Evolutionary conservation across 2,329 filamentous ascomycete species (phyloP).

Genomic region (Colletotrichum sp.): DNA sequence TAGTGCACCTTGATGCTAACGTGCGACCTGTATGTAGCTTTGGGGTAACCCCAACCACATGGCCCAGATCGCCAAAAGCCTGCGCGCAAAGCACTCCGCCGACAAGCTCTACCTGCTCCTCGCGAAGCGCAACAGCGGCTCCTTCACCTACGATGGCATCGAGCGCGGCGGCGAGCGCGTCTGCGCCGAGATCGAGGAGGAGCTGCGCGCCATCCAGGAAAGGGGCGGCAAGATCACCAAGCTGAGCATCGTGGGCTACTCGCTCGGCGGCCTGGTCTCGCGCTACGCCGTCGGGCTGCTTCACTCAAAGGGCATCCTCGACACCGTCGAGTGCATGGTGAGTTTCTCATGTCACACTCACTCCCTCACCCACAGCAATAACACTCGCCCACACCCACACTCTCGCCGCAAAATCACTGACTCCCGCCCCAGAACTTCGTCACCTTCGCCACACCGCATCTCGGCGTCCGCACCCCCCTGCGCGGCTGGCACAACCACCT

Average conservation of each 20-base stretch:
- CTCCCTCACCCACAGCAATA: background rate
- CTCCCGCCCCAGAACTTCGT: slow-evolving; percentile 75
- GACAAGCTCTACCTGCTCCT: slow-evolving; percentile 74
- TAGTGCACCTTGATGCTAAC: background rate
- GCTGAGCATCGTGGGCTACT: slow-evolving; percentile 89
- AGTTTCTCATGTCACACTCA: slow-evolving; percentile 19
- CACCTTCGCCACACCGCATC: slow-evolving; percentile 86
- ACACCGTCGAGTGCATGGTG: slow-evolving; percentile 79
- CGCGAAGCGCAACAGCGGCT: slow-evolving; percentile 75
- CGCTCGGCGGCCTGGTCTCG: slow-evolving; percentile 83
- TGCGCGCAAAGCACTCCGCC: slow-evolving; percentile 65
- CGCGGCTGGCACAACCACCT: slow-evolving; percentile 69
- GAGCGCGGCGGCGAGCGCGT: slow-evolving; percentile 72
- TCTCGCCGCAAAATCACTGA: background rate
- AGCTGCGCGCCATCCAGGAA: slow-evolving; percentile 59
- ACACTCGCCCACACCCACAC: background rate
- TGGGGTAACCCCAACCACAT: slow-evolving; percentile 84
- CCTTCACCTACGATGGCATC: slow-evolving; percentile 74
- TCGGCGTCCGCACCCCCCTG: slow-evolving; percentile 75
- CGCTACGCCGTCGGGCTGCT: slow-evolving; percentile 87
- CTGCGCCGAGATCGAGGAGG: slow-evolving; percentile 70
- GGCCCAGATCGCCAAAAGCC: slow-evolving; percentile 66
- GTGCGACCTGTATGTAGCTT: slow-evolving; percentile 54
- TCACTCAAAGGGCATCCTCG: slow-evolving; percentile 79
- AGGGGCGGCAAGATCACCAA: slow-evolving; percentile 77